Base-by-base conservation (phyloP, 23 red algal species). In the Agarophyton chilense region DNA sequence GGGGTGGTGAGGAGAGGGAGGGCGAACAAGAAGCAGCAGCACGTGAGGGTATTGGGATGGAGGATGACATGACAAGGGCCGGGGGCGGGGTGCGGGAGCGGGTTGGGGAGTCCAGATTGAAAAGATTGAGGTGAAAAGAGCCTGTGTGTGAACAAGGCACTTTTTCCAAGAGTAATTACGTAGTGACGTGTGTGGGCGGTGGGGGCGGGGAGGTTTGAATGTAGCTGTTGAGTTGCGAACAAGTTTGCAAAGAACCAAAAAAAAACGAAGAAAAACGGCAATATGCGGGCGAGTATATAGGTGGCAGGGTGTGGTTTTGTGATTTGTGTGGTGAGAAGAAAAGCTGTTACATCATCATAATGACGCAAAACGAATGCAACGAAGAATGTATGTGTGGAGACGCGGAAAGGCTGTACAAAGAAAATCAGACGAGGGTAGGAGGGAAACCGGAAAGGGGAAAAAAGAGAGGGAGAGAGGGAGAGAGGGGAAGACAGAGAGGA, bases 71-170 rank as follows among this genome's bases (percentile, higher is more conserved):
- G 77, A 80, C 42, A 50, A 80, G 54, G 32, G 54, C 68, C 68
- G 68, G 68, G 17, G 68, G 68, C 39, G 68, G 68, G 68, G 68
- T 46, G n/a, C 68, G 68, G 13, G 68, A 74, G 47, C 68, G 68
- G 68, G 68, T 74, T 74, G 68, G 68, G 41, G 68, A 74, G 41
- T 74, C 68, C 68, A 74, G 68, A 74, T 74, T 74, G 68, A 74
- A 74, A 46, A 39, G 68, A 49, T 45, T 24, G 68, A 29, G 40
- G 56, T 35, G 6, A 65, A 74, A 70, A 70, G 64, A 29, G 64
- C 64, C 64, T 70, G 39, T 74, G 60, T 47, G 2, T 2, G 24
- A 1, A 47, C 38, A 74, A 46, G 68, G 41, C 68, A 74, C 68
- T 74, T 74, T 43, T 28, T 6, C 44, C 44, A 34, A 65, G 14